Evolutionary conservation across 1,284 basidiomycete species (phyloP), one percentile per base, ranked within the genome.

Genomic region (Sporisorium exsertum): DNA sequence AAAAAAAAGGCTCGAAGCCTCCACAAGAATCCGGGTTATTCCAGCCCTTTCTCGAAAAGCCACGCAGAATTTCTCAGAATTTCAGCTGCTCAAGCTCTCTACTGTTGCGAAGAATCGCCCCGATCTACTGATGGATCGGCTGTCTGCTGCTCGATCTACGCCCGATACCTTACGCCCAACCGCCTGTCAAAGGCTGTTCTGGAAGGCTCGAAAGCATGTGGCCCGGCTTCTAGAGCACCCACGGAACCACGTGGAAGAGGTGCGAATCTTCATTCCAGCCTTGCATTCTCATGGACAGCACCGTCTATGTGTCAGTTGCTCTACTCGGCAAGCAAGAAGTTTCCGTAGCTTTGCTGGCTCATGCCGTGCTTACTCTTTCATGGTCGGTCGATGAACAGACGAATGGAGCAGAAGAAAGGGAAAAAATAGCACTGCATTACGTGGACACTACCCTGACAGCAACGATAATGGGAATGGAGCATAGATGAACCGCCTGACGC

Each of bases 31-130:
- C 72, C 16, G 42, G 72, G 32, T 54, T 63, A 9, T 74, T 74
- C 66, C 62, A 74, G 66, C 59, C 42, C 52, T 59, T 74, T 74
- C 72, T 58, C 53, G 58, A 74, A 67, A 27, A n/a, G 60, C 55
- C 20, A 18, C 8, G 24, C 35, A 22, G 32, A 26, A 47, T 45
- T 52, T 37, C 33, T 20, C 40, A 40, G 37, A 18, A 35, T 7
- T 13, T 13, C 9, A 7, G 33, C n/a, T n/a, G n/a, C n/a, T n/a
- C n/a, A n/a, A n/a, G n/a, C n/a, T n/a, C 15, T 35, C 29, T 5
- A 32, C 0, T 29, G 29, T 7, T 20, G 10, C 22, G 5, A 24
- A 35, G 32, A 15, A 22, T 52, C 12, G 13, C 15, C 32, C 32
- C 33, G 50, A 35, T 52, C 7, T 26, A 15, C 2, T 0, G 20